These are phyloP conservation scores for Candida jianshihensis DNA, from an alignment of 805 yeast species.

Conservation along the genomic window DNA sequence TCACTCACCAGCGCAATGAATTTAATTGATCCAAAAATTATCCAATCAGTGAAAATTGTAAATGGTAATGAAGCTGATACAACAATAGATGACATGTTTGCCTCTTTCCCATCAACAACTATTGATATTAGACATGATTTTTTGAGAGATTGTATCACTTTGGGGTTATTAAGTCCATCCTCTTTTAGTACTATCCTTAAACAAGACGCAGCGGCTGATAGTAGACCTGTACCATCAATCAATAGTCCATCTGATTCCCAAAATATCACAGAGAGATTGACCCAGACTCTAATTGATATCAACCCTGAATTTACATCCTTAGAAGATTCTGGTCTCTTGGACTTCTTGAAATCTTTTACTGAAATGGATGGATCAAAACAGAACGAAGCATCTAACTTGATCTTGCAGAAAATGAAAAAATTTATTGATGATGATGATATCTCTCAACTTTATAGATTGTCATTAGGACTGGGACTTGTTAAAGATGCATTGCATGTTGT, in stretches of 20 bases:
- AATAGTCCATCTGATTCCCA: background rate
- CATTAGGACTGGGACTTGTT: slow-evolving; percentile 43
- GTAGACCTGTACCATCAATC: slow-evolving; percentile 23
- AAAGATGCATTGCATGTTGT: slow-evolving; percentile 34
- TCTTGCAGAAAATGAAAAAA: slow-evolving; percentile 25
- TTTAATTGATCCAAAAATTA: slow-evolving; percentile 29
- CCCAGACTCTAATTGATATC: slow-evolving; percentile 27
- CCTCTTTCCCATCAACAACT: slow-evolving; percentile 41
- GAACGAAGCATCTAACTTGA: slow-evolving; percentile 34
- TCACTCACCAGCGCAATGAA: slow-evolving; percentile 23
- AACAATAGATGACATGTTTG: slow-evolving; percentile 40
- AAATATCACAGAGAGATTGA: slow-evolving; percentile 24
- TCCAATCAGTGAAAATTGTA: slow-evolving; percentile 19
- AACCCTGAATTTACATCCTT: slow-evolving; percentile 42
- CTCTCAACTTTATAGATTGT: slow-evolving; percentile 40
- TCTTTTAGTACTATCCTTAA: slow-evolving; percentile 29
- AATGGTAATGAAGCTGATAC: slow-evolving; percentile 15
- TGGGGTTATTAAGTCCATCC: slow-evolving; percentile 30
- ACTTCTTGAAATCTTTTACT: slow-evolving; percentile 41
- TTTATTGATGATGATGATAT: slow-evolving; percentile 36
- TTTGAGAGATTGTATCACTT: slow-evolving; percentile 35
- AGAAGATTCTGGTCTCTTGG: slow-evolving; percentile 47
- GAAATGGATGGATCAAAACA: slow-evolving; percentile 40
- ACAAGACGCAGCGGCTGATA: slow-evolving; percentile 33
- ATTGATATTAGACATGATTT: slow-evolving; percentile 46